Conservation (phyloP, 148 eudicot species). For the Cornus kousa region DNA sequence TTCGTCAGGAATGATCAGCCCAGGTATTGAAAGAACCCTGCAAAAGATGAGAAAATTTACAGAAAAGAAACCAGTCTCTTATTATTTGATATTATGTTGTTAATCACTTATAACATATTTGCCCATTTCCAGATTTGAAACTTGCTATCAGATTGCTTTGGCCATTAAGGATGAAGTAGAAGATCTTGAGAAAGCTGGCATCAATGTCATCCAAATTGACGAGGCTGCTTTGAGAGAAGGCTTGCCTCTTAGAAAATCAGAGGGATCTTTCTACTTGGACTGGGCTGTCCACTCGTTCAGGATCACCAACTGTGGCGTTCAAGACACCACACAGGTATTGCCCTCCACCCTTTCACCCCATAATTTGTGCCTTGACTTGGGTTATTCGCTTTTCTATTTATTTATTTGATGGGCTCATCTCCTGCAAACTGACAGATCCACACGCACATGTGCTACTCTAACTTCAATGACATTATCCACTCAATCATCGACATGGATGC, state of each 20-base stretch:
- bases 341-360: background rate
- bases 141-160: constrained; percentile 96
- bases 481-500: constrained; percentile 99
- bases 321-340: constrained; percentile 81
- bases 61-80: no score
- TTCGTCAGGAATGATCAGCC: constrained; percentile 95
- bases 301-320: constrained; percentile 84
- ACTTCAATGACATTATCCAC: constrained; percentile 97
- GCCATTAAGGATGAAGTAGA: constrained; percentile 97
- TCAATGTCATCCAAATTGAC: constrained; percentile 89
- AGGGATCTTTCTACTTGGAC: constrained; percentile 86
- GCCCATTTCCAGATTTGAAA: constrained; percentile 58
- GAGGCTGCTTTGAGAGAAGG: constrained; percentile 98
- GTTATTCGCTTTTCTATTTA: background rate
- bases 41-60: background rate
- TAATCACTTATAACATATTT: background rate
- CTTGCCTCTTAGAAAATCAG: constrained; percentile 86
- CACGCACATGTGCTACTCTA: constrained; percentile 99
- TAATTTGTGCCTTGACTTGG: background rate
- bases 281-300: constrained; percentile 99
- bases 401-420: background rate
- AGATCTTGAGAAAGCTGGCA: constrained; percentile 94
- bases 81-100: no score
- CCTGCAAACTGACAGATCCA: constrained; percentile 57
- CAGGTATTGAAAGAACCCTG: constrained; percentile 41